Base-by-base conservation (phyloP, 2,329 filamentous ascomycete species). In the Colletotrichum gigasporum region DNA sequence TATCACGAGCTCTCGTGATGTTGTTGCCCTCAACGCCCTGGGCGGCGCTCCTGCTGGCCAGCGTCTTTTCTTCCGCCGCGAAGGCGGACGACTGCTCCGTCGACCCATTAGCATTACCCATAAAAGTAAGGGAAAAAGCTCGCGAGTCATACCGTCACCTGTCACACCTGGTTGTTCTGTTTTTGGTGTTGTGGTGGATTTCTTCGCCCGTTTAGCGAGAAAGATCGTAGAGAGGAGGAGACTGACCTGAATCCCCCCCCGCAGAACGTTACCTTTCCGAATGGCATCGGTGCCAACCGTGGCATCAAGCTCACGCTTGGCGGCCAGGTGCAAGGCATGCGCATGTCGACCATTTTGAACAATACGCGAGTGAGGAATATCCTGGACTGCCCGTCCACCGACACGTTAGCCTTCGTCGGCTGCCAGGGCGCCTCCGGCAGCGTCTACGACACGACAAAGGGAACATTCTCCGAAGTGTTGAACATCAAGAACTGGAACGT, bases 251-350 rank as follows among this genome's bases (percentile, higher is more conserved):
- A n/a, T 22, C 20, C 26, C 2, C 16, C 48, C 22, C 16, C 28
- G 24, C 51, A 65, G 63, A 65, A 65, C 51, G 51, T 65, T 16
- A 65, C 63, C 26, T 65, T 65, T 51, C 51, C 63, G 44, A 65
- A 63, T 63, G 63, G 63, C 63, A 57, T 65, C 58, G 63, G 63
- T 34, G 58, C 58, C 42, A 66, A 66, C 48, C 58, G 63, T 5
- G 63, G 63, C 52, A 47, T 66, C 39, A 58, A 63, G 47, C 45
- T 66, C 47, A 58, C 57, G 42, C 63, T 66, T 53, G 63, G 63
- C 11, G 63, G 63, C 34, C 63, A 66, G 34, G 14, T 64, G 7
- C 63, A 66, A 48, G 59, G 59, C 59, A 53, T 66, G 57, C 63
- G 63, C 14, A 59, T 66, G 59, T 66, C 63, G 2, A 66, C 63